These are phyloP conservation scores for Ceratocystis diversiconidia DNA, from an alignment of 2,329 filamentous ascomycete species.

Conservation along the genomic window DNA sequence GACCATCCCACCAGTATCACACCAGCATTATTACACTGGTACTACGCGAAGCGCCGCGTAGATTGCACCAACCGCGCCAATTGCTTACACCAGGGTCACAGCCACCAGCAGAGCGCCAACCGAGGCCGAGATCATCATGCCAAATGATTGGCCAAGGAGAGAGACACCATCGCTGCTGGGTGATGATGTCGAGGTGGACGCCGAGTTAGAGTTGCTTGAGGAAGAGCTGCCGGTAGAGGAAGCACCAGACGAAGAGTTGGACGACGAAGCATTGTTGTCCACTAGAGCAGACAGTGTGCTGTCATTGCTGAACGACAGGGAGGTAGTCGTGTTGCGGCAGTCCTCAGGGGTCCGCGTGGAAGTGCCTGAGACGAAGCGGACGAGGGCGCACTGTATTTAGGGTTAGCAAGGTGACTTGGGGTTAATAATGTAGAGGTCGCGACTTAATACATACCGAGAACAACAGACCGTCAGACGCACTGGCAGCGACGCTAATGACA, in stretches of 20 bases:
- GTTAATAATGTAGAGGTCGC: not conserved
- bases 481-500: constrained; percentile 37
- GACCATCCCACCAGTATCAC: not conserved
- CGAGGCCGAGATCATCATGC: constrained; percentile 2
- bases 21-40: too few species aligned
- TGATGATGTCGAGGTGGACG: not conserved
- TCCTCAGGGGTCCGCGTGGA: constrained; percentile 23
- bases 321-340: constrained; percentile 28
- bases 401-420: not conserved
- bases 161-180: constrained; percentile 6
- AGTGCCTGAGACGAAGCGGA: constrained; percentile 40
- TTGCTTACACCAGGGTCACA: not conserved
- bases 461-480: constrained; percentile 41
- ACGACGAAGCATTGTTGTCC: not conserved
- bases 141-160: not conserved
- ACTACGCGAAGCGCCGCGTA: not conserved
- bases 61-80: not conserved
- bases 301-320: constrained; percentile 26
- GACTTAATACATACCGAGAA: constrained; percentile 35
- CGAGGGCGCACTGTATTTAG: constrained; percentile 35
- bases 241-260: not conserved
- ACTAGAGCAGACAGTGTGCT: not conserved
- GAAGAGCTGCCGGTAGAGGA: not conserved
- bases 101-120: constrained; percentile 4
- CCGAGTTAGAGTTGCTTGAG: not conserved